A percentile compares a stretch with the other conserved stretches of the same genome.
These are phyloP conservation scores for Aspergillus spinulosporus DNA, from an alignment of 2,329 filamentous ascomycete genomes.

Conservation along the genomic window DNA sequence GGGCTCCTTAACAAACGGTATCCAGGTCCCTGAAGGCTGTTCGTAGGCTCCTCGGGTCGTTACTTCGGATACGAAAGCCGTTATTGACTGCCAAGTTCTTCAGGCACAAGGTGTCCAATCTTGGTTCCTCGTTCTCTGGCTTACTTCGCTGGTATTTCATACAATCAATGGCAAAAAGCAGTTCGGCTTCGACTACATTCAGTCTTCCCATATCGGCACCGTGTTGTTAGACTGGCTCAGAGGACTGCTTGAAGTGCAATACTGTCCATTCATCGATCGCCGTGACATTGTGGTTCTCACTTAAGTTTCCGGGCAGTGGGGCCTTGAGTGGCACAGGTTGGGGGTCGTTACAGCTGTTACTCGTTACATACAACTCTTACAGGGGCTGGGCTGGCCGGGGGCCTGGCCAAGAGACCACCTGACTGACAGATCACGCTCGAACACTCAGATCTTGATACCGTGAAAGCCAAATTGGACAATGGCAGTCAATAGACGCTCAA, in stretches of 20 bases:
- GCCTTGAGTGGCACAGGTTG: slow-evolving; percentile 9
- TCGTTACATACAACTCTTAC: slow-evolving; percentile 3
- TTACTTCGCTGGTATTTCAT: neutral
- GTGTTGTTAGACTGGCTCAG: neutral
- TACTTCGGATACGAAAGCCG: neutral
- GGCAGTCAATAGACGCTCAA: neutral
- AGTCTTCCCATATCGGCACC: neutral
- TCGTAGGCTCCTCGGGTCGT: neutral
- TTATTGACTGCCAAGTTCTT: slow-evolving; percentile 18
- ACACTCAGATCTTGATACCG: slow-evolving; percentile 7
- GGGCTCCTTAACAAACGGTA: neutral
- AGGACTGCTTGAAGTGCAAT: neutral
- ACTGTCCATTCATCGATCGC: neutral
- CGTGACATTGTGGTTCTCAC: neutral
- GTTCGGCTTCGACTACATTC: neutral
- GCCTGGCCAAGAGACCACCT: slow-evolving; percentile 10
- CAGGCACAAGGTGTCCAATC: slow-evolving; percentile 10
- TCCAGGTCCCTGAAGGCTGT: neutral
- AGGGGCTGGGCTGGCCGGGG: slow-evolving; percentile 11
- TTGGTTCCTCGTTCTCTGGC: neutral
- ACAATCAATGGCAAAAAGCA: neutral
- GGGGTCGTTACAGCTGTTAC: slow-evolving; percentile 2
- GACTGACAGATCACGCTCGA: slow-evolving; percentile 10
- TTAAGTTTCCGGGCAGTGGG: slow-evolving; percentile 7
- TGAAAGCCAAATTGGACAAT: neutral